Base-by-base conservation (phyloP, 805 yeast species). In the Priceomyces castillae region DNA sequence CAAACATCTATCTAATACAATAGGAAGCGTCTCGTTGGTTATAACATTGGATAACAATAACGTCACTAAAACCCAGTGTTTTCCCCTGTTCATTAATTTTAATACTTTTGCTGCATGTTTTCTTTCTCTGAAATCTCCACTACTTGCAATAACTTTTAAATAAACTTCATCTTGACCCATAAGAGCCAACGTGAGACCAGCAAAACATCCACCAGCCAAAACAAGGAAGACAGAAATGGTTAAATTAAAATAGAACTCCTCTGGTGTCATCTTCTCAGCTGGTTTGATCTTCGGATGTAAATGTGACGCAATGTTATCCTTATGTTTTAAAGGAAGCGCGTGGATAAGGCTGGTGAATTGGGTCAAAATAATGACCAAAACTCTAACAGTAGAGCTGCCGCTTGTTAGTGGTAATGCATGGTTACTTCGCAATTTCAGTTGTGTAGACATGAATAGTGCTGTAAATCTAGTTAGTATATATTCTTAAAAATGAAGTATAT, bases 141-240 rank as follows among this genome's bases (percentile, higher is more conserved):
- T 80, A 37, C 85, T 80, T 42, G 90, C 82, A 48, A 92, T 84
- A 10, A 92, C 99, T 64, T 88, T 92, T 48, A 92, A 73, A 56
- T 90, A 88, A 18, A 92, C 92, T 64, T 92, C 98, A 63, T 92
- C 98, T 64, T 92, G 98, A 52, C 98, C 98, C 99, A 92, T 92
- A 9, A 92, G 76, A 2, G 94, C 98, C 39, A 92, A 71, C n/a
- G 99, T 94, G 34, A 92, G 73, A 6, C 95, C 96, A 4, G 96
- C 95, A 73, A 88, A 88, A n/a, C 86, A 82, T 52, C 96, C 96
- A 46, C 96, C 96, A 3, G 85, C 70, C 28, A 88, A 56, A 1
- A 87, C 95, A 18, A 87, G 70, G 17, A 69, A 50, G 5, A 76
- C 73, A 1, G 94, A 83, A 11, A 83, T 69, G 39, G 69, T 40